Base-by-base conservation (phyloP, 192 early-diverging fungal genomes). In the Linderina pennispora region DNA sequence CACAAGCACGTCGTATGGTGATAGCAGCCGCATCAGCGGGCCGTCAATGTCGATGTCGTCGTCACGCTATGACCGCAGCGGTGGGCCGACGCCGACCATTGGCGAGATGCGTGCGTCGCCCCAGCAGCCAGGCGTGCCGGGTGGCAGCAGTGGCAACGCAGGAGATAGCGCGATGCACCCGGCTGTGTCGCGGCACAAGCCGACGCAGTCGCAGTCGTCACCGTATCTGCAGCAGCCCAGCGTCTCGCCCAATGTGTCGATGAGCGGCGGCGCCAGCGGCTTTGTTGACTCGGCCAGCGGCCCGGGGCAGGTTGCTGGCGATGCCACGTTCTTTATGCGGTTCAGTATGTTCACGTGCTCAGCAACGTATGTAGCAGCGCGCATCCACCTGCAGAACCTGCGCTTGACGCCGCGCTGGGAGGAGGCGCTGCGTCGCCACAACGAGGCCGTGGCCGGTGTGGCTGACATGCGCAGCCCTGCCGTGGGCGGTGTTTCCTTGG, bases 241-340 rank as follows among this genome's bases (percentile, higher is more conserved):
- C 49, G 42, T 23, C 32, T 46, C 48, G 24, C 56, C 48, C 3
- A 15, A 26, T 18, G 44, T 20, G 11, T 19, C 38, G 6, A 45
- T 16, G 11, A 20, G 38, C 4, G 44, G 38, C 24, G n/a, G n/a
- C n/a, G n/a, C n/a, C n/a, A 44, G 43, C 3, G 48, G 37, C 19
- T 35, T 57, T 25, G 49, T 40, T 13, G 66, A 69, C 16, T 53
- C 55, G 18, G 55, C 55, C 2, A 35, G 28, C 1, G 41, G 54
- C 1, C 50, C 59, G 3, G 59, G 58, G n/a, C 54, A 43, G 35
- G 55, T 54, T n/a, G 39, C 62, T 14, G 66, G 58, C 37, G 59
- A 58, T 31, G 55, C 66, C 7, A 49, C 66, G 21, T 46, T 70
- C 22, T 58, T 57, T 20, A 62, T 62, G 59, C 66, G 59, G 5